Base-by-base conservation (phyloP, 202 grass and related monocot genomes). In the Schoenoplectus tabernaemontani region DNA sequence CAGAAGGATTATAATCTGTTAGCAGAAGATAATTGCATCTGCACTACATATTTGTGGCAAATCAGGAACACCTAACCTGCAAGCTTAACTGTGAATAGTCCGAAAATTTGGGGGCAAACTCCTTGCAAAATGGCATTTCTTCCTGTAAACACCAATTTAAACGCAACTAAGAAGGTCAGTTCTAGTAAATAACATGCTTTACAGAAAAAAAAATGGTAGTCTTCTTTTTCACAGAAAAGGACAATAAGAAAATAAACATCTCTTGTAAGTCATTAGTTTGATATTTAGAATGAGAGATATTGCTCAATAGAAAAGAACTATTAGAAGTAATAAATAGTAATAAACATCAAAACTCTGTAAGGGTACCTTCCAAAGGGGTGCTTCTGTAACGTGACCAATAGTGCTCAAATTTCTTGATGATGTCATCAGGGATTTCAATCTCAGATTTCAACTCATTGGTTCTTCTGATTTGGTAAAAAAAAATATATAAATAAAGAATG, bases 31-130 rank as follows among this genome's bases (percentile, higher is more conserved):
- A 77, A 48, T 32, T 41, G 76, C 1, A 81, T 48, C 83, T 48
- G 0, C 9, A 84, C 16, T 78, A 63, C 12, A 65, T 61, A 20
- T 84, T 15, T 44, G 7, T 68, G 7, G 30, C 23, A 54, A 69
- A 53, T 9, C 17, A 3, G n/a, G 81, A 81, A 64, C 9, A 72
- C 61, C 65, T 57, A 77, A 97, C 94, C 89, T 92, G 94, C 91
- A 84, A 97, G 91, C 82, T 97, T 97, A 81, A 97, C 94, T 20
- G 94, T 97, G 80, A 93, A 97, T 37, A 97, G 81, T 74, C 94
- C 94, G 83, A 67, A 97, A 59, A 97, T 86, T 81, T 97, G 94
- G 79, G 94, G 89, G 46, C 94, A 93, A 71, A 97, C 84, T 86
- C 84, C 82, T 87, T 83, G 36, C 75, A 97, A 86, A 79, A 97